A percentile compares a stretch with the other conserved stretches of the same genome.
These are phyloP conservation scores for Mycena latifolia DNA, from an alignment of 768 basidiomycete genomes.

Conservation along the genomic window DNA sequence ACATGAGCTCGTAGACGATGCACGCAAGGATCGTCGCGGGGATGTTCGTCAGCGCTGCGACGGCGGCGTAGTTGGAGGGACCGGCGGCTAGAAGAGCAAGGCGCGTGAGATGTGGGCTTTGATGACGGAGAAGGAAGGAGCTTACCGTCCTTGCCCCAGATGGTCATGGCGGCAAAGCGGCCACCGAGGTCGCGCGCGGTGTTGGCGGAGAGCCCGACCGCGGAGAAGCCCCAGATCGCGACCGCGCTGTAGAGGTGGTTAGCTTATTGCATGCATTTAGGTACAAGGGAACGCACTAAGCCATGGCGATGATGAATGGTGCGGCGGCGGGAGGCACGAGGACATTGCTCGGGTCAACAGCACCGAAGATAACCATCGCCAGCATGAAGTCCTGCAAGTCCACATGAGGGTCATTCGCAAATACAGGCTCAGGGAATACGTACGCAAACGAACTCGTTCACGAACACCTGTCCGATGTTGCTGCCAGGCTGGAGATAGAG, in stretches of 20 bases:
- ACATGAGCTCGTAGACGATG: constrained; percentile 66
- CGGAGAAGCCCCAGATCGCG: constrained; percentile 72
- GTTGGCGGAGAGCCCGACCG: constrained; percentile 69
- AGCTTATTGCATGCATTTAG: too few relatives aligned
- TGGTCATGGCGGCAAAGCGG: constrained; percentile 69
- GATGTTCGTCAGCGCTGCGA: constrained; percentile 75
- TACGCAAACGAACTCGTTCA: constrained; percentile 71
- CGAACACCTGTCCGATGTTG: constrained; percentile 58
- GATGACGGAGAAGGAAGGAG: neutral
- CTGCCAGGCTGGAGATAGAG: constrained; percentile 60
- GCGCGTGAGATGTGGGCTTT: neutral
- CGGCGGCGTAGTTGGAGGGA: constrained; percentile 64
- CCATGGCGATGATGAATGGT: constrained; percentile 66
- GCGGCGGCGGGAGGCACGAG: constrained; percentile 64
- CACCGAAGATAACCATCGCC: constrained; percentile 64
- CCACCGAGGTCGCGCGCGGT: constrained; percentile 77
- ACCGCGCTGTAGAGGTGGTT: constrained; percentile 53
- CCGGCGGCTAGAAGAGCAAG: constrained; percentile 24
- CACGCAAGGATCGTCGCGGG: constrained; percentile 70
- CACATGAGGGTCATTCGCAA: neutral
- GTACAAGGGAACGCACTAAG: constrained; percentile 61
- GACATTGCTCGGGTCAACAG: constrained; percentile 70
- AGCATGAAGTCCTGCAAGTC: constrained; percentile 58
- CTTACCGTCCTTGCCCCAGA: constrained; percentile 66
- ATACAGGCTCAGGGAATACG: constrained; percentile 32